A percentile compares a stretch with the other conserved stretches of the same genome.
These are phyloP conservation scores for Fraxinus excelsior DNA, from an alignment of 257 asterid genomes.

Conservation along the genomic window DNA sequence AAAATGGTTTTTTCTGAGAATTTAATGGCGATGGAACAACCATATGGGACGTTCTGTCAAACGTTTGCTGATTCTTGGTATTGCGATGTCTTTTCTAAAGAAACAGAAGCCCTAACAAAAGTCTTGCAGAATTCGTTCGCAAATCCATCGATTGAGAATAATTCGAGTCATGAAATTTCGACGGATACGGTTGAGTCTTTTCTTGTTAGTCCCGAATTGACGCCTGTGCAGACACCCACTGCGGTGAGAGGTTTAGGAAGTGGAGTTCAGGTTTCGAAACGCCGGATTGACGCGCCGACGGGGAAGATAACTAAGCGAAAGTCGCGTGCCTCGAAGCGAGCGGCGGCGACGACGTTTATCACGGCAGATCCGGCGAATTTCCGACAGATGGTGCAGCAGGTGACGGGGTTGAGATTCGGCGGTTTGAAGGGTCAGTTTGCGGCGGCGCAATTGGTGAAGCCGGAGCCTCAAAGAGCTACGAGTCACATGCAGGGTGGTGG, in stretches of 20 bases:
- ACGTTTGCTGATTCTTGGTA: conserved; percentile 66
- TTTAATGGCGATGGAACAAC: conserved; percentile 52
- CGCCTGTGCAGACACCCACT: conserved; percentile 47
- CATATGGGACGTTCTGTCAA: conserved; percentile 54
- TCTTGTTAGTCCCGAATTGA: conserved; percentile 29
- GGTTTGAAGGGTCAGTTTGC: conserved; percentile 40
- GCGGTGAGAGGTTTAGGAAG: conserved; percentile 66
- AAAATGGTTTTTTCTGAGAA: conserved; percentile 68
- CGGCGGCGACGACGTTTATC: conserved; percentile 72
- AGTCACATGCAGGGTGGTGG: conserved; percentile 34
- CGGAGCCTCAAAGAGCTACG: conserved; percentile 56
- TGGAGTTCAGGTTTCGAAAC: conserved; percentile 43
- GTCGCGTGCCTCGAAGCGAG: conserved; percentile 74
- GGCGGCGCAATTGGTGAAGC: conserved; percentile 46
- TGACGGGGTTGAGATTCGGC: conserved; percentile 65
- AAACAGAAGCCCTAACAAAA: conserved; percentile 57
- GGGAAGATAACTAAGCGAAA: conserved; percentile 71
- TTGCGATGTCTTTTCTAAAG: conserved; percentile 50
- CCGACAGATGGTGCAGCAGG: conserved; percentile 95
- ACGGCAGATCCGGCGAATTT: conserved; percentile 85
- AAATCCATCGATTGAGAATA: conserved; percentile 6
- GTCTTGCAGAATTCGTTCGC: conserved; percentile 57
- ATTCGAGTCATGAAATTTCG: conserved; percentile 38
- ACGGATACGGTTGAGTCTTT: conserved; percentile 41
- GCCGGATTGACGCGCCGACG: conserved; percentile 33